phyloP scores from a whole-genome alignment of 1,284 basidiomycete genomes.

The Tilletia caries region DNA sequence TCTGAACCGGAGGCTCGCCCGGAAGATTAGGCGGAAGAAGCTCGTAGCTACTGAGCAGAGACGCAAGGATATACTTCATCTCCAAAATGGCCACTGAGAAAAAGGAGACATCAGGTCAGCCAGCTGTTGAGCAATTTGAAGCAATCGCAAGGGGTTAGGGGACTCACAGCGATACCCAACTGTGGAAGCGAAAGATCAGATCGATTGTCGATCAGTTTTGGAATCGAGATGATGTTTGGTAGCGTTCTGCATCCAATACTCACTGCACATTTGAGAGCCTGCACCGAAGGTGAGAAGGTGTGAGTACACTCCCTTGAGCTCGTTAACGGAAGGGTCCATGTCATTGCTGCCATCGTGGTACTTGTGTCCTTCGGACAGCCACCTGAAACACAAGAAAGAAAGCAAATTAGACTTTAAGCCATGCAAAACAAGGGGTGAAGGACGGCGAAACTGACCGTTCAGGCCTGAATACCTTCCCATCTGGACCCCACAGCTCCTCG shows the following conservation, averaged over 20 bases:
- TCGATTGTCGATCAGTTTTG: too few species aligned
- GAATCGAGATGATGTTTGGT: too few species aligned
- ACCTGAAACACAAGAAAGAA: background rate
- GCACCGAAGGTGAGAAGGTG: slow-evolving; percentile 5
- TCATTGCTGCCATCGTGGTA: background rate
- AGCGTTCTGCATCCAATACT: too few species aligned
- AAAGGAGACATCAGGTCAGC: too few species aligned
- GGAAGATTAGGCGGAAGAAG: slow-evolving; percentile 2
- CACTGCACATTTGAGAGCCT: background rate
- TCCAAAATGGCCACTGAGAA: background rate
- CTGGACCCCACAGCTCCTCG: slow-evolving; percentile 35
- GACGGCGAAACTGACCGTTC: slow-evolving; percentile 26
- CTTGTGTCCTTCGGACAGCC: slow-evolving; percentile 12
- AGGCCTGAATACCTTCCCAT: slow-evolving; percentile 40
- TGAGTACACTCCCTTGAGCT: slow-evolving; percentile 5
- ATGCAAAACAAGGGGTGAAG: background rate
- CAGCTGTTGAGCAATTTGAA: too few species aligned
- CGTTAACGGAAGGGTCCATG: slow-evolving; percentile 3
- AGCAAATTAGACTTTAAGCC: too few species aligned
- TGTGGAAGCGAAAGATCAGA: too few species aligned
- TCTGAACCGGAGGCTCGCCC: slow-evolving; percentile 4
- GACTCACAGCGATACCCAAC: too few species aligned
- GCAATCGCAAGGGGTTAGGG: too few species aligned
- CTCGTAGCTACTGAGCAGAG: background rate
- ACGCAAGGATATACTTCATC: background rate